phyloP scores from a whole-genome alignment of 2,329 filamentous ascomycete species.

The Myriosclerotinia scirpicola region DNA sequence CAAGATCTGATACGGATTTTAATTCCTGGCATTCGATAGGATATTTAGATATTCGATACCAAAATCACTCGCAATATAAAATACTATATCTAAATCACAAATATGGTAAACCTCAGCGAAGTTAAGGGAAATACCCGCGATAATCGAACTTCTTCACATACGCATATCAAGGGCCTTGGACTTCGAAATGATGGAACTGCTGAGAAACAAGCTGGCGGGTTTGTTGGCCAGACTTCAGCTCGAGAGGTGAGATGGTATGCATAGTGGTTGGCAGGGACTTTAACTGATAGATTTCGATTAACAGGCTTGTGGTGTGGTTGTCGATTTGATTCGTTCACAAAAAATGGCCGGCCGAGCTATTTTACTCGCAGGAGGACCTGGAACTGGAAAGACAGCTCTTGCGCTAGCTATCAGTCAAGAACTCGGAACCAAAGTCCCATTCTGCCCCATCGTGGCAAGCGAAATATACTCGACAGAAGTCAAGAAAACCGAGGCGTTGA shows the following conservation, averaged over 20 bases:
- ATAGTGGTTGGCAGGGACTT: conserved; percentile 59
- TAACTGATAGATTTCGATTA: conserved; percentile 74
- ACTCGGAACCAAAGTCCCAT: conserved; percentile 95
- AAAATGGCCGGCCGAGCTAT: conserved; percentile 98
- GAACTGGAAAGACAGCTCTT: conserved; percentile 95
- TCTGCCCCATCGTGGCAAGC: conserved; percentile 96
- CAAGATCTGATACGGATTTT: background rate
- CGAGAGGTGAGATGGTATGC: conserved; percentile 66
- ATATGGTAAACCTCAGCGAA: conserved; percentile 84
- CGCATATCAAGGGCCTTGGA: conserved; percentile 94
- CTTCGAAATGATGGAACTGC: conserved; percentile 82
- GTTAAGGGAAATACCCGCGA: conserved; percentile 93
- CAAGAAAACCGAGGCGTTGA: conserved; percentile 98
- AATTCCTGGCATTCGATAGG: background rate
- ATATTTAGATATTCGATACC: background rate
- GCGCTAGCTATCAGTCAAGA: conserved; percentile 96
- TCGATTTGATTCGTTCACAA: conserved; percentile 92
- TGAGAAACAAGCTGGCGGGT: conserved; percentile 76
- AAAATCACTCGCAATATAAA: background rate
- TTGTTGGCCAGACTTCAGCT: conserved; percentile 83
- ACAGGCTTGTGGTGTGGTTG: conserved; percentile 92
- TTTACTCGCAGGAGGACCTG: conserved; percentile 87
- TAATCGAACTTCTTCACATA: conserved; percentile 93
- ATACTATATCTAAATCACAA: conserved; percentile 35
- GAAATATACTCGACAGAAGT: conserved; percentile 98